A percentile compares a stretch with the other conserved stretches of the same genome.
These are phyloP conservation scores for Lasiosphaeriaceae sp. DNA, from an alignment of 495 filamentous ascomycete species.

Conservation along the genomic window DNA sequence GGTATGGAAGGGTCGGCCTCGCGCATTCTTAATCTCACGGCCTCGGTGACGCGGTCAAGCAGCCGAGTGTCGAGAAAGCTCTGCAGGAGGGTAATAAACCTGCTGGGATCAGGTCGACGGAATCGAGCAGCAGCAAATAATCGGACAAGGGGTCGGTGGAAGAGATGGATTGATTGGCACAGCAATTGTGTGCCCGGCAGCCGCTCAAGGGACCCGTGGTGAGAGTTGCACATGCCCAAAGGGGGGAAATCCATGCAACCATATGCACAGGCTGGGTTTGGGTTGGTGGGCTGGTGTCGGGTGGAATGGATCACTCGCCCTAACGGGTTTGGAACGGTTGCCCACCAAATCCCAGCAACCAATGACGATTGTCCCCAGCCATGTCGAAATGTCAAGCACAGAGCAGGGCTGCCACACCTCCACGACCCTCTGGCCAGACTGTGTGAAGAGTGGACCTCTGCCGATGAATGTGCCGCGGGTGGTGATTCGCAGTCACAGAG, in stretches of 20 bases:
- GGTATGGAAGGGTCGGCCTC: no score
- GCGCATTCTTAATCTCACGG: no score
- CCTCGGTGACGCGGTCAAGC: neutral
- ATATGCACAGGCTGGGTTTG: conserved; percentile 1
- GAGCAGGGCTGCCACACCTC: conserved; percentile 10
- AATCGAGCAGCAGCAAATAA: neutral
- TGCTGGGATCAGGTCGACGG: neutral
- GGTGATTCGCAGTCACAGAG: neutral
- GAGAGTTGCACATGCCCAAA: neutral
- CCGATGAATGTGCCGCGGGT: neutral
- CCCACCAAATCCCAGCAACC: conserved; percentile 21
- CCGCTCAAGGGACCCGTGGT: neutral
- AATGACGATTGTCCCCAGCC: conserved; percentile 43
- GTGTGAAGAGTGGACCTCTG: neutral
- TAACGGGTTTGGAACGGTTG: conserved; percentile 13
- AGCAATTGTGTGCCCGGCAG: neutral
- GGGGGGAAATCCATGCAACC: neutral
- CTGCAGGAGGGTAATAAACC: neutral
- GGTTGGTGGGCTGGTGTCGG: conserved; percentile 8
- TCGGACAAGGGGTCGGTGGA: neutral
- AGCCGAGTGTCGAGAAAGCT: neutral
- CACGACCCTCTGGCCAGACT: neutral
- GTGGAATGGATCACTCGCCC: conserved; percentile 15
- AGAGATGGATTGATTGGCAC: neutral
- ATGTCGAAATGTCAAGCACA: conserved; percentile 19